Base-by-base conservation (phyloP, 2,329 filamentous ascomycete species). In the Geosmithia putterillii region DNA sequence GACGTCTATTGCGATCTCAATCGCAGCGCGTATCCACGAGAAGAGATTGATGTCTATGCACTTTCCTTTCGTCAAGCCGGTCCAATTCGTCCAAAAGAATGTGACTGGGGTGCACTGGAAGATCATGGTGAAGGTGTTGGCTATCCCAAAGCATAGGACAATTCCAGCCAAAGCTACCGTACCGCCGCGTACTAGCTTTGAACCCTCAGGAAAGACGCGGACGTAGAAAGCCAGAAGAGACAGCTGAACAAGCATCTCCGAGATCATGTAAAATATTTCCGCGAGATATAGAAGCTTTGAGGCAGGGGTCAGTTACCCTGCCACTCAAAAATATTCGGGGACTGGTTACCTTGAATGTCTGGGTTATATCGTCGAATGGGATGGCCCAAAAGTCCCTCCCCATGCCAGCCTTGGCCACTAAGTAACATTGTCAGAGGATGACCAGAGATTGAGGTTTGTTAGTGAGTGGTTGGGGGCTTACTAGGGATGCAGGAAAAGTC, bases 201-300 rank as follows among this genome's bases (percentile, higher is more conserved):
- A 60, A 10, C 73, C 61, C 0, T 55, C 51, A 0, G 70, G 69
- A 47, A 79, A 79, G 43, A 78, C 70, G 42, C 70, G 66, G 3
- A 73, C 57, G 49, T 74, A 77, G 54, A 78, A 74, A 50, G 71
- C 62, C 1, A 78, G 56, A 17, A 79, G 58, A 0, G 72, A 65
- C 4, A 73, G 53, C 47, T 76, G 74, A 12, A 71, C 59, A 22
- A 72, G 54, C 2, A 65, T 57, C 14, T 72, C 53, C n/a, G 66
- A 57, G 3, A 55, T 42, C 50, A 74, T 71, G 53, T 76, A 74
- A 21, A 71, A 41, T 9, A 60, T 48, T 23, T 65, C 62, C 50
- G 62, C 58, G 46, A 62, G 51, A 48, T 66, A 73, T 20, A 54
- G 42, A 12, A 50, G 15, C 35, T 37, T 25, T 25, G 23, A 25